Percentiles rank a stretch among this genome's conserved stretches.
Conservation (phyloP, 352 stramenopile genomes). For the Pythium phragmiticola region DNA sequence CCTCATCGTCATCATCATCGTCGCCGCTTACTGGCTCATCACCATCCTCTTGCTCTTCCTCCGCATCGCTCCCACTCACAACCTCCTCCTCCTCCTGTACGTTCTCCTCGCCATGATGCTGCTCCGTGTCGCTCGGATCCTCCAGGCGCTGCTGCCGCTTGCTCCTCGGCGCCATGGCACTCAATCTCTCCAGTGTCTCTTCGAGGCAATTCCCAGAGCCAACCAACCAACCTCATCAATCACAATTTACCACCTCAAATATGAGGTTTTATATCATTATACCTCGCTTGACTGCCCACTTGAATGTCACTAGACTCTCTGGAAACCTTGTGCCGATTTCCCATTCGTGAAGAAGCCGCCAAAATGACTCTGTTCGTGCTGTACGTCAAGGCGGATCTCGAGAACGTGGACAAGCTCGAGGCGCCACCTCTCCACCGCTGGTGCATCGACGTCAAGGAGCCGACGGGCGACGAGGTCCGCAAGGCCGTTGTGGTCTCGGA, state of each 20-base stretch:
- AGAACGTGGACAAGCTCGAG: constrained; percentile 80
- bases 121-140: constrained; percentile 9
- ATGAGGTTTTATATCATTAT: constrained; percentile 8
- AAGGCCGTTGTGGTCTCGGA: constrained; percentile 82
- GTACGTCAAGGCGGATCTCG: constrained; percentile 85
- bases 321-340: neutral
- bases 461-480: constrained; percentile 72
- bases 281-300: constrained; percentile 12
- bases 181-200: constrained; percentile 23
- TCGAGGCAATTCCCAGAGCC: constrained; percentile 25
- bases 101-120: constrained; percentile 1
- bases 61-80: constrained; percentile 8
- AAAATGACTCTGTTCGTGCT: constrained; percentile 85
- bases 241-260: constrained; percentile 15
- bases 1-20: constrained; percentile 22
- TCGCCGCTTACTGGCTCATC: constrained; percentile 15
- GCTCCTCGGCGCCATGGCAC: constrained; percentile 21
- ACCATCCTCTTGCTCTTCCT: constrained; percentile 19
- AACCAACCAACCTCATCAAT: constrained; percentile 31
- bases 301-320: neutral
- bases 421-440: constrained; percentile 70
- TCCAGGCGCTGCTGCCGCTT: constrained; percentile 15
- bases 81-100: constrained; percentile 7
- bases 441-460: constrained; percentile 85
- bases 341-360: neutral